Conservation (phyloP, 352 stramenopile species). For the Phytophthora hibernalis region DNA sequence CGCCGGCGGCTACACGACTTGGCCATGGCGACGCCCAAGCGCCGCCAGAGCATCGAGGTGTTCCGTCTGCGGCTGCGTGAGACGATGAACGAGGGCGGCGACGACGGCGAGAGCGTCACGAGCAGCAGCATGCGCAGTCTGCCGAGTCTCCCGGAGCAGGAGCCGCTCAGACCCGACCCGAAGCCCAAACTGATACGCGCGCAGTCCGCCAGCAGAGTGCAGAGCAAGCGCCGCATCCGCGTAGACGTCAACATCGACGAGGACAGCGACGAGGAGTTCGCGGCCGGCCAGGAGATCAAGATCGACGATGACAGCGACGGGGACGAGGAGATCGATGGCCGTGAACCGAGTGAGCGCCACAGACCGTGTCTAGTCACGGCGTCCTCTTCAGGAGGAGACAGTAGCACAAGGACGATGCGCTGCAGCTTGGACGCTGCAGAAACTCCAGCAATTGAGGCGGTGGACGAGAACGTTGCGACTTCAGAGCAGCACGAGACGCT, state of each 20-base stretch:
- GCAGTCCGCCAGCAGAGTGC: too few species aligned
- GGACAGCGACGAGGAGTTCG: slow-evolving; percentile 30
- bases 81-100: slow-evolving; percentile 69
- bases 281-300: slow-evolving; percentile 21
- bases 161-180: not conserved
- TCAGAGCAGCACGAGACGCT: slow-evolving; percentile 12
- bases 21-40: slow-evolving; percentile 28
- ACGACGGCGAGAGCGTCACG: slow-evolving; percentile 36
- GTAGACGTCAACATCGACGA: slow-evolving; percentile 34
- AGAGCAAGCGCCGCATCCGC: not conserved
- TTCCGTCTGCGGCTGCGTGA: slow-evolving; percentile 72
- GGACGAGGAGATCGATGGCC: slow-evolving; percentile 43
- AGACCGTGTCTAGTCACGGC: slow-evolving; percentile 27
- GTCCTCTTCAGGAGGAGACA: slow-evolving; percentile 32
- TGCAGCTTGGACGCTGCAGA: slow-evolving; percentile 47
- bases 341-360: slow-evolving; percentile 22
- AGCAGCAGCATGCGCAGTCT: slow-evolving; percentile 26
- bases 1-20: not conserved
- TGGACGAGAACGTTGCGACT: slow-evolving; percentile 18
- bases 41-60: slow-evolving; percentile 66
- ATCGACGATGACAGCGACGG: slow-evolving; percentile 27
- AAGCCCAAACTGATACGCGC: slow-evolving; percentile 5
- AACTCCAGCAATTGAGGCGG: slow-evolving; percentile 16
- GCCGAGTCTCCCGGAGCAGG: slow-evolving; percentile 33
- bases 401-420: slow-evolving; percentile 42